Evolutionary conservation across 805 yeast species (phyloP).

Genomic region (Metschnikowia gelsemii): DNA sequence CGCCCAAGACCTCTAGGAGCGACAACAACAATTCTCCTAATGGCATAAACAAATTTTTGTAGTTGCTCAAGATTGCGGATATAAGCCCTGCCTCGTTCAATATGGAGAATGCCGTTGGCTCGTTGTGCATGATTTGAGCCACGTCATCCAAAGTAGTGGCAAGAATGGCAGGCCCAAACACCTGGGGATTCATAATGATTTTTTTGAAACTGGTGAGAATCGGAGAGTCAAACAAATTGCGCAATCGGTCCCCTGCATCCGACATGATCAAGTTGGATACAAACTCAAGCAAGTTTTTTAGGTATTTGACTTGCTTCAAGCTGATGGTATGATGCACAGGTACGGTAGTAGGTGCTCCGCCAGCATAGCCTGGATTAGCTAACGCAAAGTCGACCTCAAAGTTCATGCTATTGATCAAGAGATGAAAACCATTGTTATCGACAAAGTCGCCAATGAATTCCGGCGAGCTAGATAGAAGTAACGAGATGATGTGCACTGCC

Average conservation of each 20-base stretch:
- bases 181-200: conserved; percentile 52
- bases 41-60: conserved; percentile 55
- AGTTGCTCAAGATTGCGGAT: conserved; percentile 59
- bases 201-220: conserved; percentile 60
- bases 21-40: conserved; percentile 57
- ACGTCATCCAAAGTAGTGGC: conserved; percentile 62
- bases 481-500: conserved; percentile 58
- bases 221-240: conserved; percentile 84
- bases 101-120: conserved; percentile 84
- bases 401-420: conserved; percentile 58
- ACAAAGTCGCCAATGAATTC: conserved; percentile 64
- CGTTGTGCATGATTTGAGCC: conserved; percentile 75
- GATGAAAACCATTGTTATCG: conserved; percentile 61
- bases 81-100: conserved; percentile 76
- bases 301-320: conserved; percentile 55
- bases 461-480: conserved; percentile 40
- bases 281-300: conserved; percentile 55
- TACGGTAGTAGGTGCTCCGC: conserved; percentile 53
- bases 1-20: conserved; percentile 68
- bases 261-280: conserved; percentile 61
- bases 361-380: conserved; percentile 55
- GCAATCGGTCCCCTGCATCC: conserved; percentile 80
- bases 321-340: conserved; percentile 52
- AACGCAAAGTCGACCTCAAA: conserved; percentile 66
- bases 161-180: conserved; percentile 68